These are phyloP conservation scores for Coriolopsis trogii DNA, from an alignment of 1,284 basidiomycete genomes.

Conservation along the genomic window DNA sequence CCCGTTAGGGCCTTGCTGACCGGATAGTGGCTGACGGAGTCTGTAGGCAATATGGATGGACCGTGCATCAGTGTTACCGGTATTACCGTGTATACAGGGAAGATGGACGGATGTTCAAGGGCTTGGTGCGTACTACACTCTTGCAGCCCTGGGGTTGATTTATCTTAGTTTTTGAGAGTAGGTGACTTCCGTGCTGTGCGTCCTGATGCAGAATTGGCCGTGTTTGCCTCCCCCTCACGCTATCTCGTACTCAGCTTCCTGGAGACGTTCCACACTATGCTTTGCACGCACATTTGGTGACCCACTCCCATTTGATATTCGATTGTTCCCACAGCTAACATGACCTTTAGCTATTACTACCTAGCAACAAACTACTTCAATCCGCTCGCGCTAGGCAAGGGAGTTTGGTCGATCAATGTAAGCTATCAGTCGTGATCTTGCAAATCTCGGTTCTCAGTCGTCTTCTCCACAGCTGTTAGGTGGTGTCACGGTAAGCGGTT, in stretches of 20 bases:
- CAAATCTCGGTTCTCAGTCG: too few relatives aligned
- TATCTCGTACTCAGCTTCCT: too few relatives aligned
- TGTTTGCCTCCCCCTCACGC: too few relatives aligned
- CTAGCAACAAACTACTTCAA: slow-evolving; percentile 12
- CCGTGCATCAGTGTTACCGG: slow-evolving; percentile 5
- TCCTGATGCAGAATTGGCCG: too few relatives aligned
- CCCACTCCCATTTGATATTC: neutral
- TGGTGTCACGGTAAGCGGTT: slow-evolving; percentile 1
- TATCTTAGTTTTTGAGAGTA: too few relatives aligned
- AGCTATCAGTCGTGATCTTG: neutral
- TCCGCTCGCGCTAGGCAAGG: slow-evolving; percentile 2
- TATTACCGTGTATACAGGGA: slow-evolving; percentile 9
- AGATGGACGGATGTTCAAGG: slow-evolving; percentile 1
- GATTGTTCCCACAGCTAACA: neutral
- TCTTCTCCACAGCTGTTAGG: neutral
- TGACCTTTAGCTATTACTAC: slow-evolving; percentile 7
- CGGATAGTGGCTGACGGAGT: too few relatives aligned
- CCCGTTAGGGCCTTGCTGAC: neutral
- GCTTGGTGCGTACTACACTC: slow-evolving; percentile 7
- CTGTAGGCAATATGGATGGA: slow-evolving; percentile 15
- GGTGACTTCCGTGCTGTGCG: too few relatives aligned
- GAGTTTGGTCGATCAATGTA: slow-evolving; percentile 8
- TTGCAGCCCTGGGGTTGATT: too few relatives aligned
- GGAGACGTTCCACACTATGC: slow-evolving; percentile 8
- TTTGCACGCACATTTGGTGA: slow-evolving; percentile 11